A percentile compares a stretch with the other conserved stretches of the same genome.
phyloP scores from a whole-genome alignment of 2,329 filamentous ascomycete genomes.

The Aspergillus sp. region DNA sequence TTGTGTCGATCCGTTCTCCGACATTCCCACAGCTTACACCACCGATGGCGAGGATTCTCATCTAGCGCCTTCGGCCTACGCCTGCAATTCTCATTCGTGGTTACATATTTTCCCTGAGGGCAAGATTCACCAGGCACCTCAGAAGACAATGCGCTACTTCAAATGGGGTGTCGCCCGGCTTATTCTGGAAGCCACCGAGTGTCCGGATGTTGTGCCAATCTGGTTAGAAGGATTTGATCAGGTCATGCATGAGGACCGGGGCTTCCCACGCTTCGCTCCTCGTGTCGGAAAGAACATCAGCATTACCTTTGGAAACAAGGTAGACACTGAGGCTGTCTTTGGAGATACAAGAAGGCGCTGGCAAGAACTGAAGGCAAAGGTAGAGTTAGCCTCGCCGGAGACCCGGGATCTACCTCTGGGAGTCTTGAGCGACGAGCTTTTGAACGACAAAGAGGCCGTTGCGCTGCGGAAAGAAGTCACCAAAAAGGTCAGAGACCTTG shows the following conservation, averaged over 20 bases:
- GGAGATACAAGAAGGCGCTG: conserved; percentile 71
- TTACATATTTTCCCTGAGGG: conserved; percentile 96
- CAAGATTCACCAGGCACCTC: conserved; percentile 80
- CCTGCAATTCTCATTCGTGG: conserved; percentile 70
- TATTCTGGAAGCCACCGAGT: conserved; percentile 82
- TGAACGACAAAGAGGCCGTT: conserved; percentile 68
- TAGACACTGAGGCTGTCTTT: conserved; percentile 71
- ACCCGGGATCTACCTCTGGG: conserved; percentile 41
- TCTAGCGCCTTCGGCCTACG: conserved; percentile 66
- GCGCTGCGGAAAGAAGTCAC: conserved; percentile 77
- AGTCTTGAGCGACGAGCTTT: conserved; percentile 60
- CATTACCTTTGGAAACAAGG: conserved; percentile 50
- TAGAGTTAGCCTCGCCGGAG: conserved; percentile 43
- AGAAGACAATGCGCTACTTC: conserved; percentile 85
- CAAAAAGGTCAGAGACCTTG: conserved; percentile 68
- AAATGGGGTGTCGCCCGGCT: conserved; percentile 94
- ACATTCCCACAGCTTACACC: conserved; percentile 37
- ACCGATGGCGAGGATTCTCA: conserved; percentile 46
- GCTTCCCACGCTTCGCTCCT: conserved; percentile 76
- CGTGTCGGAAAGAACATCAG: conserved; percentile 63
- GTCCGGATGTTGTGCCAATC: conserved; percentile 86
- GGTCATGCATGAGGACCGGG: conserved; percentile 79
- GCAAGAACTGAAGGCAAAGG: conserved; percentile 58
- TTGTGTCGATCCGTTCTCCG: conserved; percentile 44
- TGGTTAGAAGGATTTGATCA: conserved; percentile 88